Evolutionary conservation across 495 filamentous ascomycete genomes (phyloP).

Genomic region (Lophiotrema nucula): DNA sequence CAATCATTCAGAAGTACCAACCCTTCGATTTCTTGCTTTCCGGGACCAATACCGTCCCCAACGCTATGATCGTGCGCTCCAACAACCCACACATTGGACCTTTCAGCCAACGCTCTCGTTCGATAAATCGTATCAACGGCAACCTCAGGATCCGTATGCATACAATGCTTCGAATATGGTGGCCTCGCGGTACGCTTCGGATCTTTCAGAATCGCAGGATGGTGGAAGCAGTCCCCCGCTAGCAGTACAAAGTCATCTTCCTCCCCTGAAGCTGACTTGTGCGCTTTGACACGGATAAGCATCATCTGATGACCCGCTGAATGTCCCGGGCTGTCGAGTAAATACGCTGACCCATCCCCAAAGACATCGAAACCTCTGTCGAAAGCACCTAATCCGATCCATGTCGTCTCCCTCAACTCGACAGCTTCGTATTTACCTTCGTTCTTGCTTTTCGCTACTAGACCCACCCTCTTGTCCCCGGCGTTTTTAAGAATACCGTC

Average conservation of each 20-base stretch:
- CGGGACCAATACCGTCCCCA: conserved; percentile 4
- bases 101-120: conserved; percentile 10
- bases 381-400: conserved; percentile 16
- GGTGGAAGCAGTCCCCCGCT: conserved; percentile 25
- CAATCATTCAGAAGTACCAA: conserved; percentile 16
- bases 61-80: conserved; percentile 24
- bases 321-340: conserved; percentile 25
- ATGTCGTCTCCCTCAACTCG: neutral
- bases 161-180: conserved; percentile 7
- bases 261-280: too few species aligned
- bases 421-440: conserved; percentile 25
- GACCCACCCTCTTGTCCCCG: conserved; percentile 11
- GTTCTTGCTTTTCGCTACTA: conserved; percentile 5
- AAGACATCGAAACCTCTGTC: conserved; percentile 18
- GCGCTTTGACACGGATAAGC: conserved; percentile 13
- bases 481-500: conserved; percentile 1
- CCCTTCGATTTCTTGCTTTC: conserved; percentile 6
- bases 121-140: conserved; percentile 14
- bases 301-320: conserved; percentile 21
- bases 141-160: conserved; percentile 18
- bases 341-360: conserved; percentile 14
- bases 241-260: conserved; percentile 24
- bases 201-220: conserved; percentile 18
- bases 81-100: conserved; percentile 24
- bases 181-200: conserved; percentile 19